These are phyloP conservation scores for Mycena pura DNA, from an alignment of 768 basidiomycete genomes.

Conservation along the genomic window DNA sequence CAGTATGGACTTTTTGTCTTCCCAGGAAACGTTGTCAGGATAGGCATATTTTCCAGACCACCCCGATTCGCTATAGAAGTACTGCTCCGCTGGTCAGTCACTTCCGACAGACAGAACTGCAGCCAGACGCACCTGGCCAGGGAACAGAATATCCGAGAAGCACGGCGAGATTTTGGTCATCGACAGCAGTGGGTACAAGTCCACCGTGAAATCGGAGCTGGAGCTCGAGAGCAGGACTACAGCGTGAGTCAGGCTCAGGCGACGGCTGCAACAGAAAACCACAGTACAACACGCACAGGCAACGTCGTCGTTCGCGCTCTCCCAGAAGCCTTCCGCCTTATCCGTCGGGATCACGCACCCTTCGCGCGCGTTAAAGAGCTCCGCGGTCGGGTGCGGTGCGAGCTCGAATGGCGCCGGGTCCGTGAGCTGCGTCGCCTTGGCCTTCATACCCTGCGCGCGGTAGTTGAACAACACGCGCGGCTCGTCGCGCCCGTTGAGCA, in stretches of 20 bases:
- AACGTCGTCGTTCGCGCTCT: neutral
- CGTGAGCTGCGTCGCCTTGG: neutral
- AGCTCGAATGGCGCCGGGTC: neutral
- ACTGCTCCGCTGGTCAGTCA: neutral
- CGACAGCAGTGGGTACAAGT: neutral
- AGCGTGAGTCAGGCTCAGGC: too few species aligned
- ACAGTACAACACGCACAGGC: neutral
- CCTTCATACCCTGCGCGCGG: neutral
- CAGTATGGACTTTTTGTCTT: neutral
- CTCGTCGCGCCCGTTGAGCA: constrained; percentile 16
- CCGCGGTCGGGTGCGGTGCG: neutral
- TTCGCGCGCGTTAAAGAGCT: neutral
- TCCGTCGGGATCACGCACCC: neutral
- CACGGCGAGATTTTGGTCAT: neutral
- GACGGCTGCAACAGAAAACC: neutral
- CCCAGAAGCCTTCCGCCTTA: neutral
- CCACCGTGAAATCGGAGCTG: neutral
- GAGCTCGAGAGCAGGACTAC: neutral
- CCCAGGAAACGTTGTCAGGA: neutral
- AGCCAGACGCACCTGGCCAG: neutral
- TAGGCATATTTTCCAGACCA: neutral
- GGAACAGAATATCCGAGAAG: constrained; percentile 1
- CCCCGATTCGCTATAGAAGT: neutral
- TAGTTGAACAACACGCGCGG: constrained; percentile 6
- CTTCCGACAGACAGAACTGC: neutral